Conservation (phyloP, 2,329 filamentous ascomycete genomes). For the Penicillium polonicum region DNA sequence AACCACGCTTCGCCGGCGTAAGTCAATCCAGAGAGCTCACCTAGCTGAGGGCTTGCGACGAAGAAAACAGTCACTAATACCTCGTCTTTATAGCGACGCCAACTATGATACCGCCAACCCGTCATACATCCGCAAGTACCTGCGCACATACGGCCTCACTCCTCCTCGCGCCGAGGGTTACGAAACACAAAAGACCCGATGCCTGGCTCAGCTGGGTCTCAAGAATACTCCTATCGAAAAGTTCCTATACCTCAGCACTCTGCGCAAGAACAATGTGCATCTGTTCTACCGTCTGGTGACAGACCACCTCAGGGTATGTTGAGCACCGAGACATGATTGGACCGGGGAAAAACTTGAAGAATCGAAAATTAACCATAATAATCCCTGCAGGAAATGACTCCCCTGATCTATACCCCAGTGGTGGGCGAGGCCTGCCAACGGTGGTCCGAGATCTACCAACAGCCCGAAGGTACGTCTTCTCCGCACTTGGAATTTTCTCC, state of each 20-base stretch:
- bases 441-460: slow-evolving; percentile 94
- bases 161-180: slow-evolving; percentile 51
- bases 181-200: slow-evolving; percentile 51
- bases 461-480: slow-evolving; percentile 68
- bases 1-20: slow-evolving; percentile 37
- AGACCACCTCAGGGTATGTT: slow-evolving; percentile 46
- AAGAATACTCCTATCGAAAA: slow-evolving; percentile 51
- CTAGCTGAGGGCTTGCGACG: not conserved
- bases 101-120: slow-evolving; percentile 53
- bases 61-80: slow-evolving; percentile 11
- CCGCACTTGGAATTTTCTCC: slow-evolving; percentile 3
- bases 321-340: slow-evolving; percentile 9
- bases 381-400: slow-evolving; percentile 45
- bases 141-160: slow-evolving; percentile 52
- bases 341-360: not conserved
- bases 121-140: slow-evolving; percentile 51
- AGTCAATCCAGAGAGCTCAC: slow-evolving; percentile 14
- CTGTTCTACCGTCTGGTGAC: slow-evolving; percentile 53
- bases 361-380: slow-evolving; percentile 15
- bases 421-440: slow-evolving; percentile 93
- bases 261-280: slow-evolving; percentile 53
- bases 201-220: slow-evolving; percentile 48
- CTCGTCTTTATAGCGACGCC: slow-evolving; percentile 37
- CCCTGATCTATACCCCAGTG: slow-evolving; percentile 52
- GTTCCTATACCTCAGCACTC: slow-evolving; percentile 50